phyloP scores from a whole-genome alignment of 1,284 basidiomycete species.

The Lentinula novae-zelandiae region DNA sequence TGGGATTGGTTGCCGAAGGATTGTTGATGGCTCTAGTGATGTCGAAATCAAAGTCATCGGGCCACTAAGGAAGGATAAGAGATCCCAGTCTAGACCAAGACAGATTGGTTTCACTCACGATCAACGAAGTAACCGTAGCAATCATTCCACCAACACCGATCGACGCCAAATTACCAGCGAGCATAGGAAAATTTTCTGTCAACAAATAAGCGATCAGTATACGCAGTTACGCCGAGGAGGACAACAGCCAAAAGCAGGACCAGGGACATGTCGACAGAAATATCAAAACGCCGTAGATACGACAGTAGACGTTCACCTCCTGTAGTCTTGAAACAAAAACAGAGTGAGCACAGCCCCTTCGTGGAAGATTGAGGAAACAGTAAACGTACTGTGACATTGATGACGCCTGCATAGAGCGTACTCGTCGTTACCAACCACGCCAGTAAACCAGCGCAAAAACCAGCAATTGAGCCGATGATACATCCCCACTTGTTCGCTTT shows the following conservation, averaged over 20 bases:
- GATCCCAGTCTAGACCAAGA: background rate
- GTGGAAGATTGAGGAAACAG: background rate
- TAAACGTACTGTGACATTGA: constrained; percentile 65
- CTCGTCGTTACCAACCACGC: constrained; percentile 86
- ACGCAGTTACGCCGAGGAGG: background rate
- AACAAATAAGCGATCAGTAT: background rate
- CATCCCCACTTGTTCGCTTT: constrained; percentile 85
- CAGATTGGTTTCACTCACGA: constrained; percentile 37
- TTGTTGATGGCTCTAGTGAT: constrained; percentile 74
- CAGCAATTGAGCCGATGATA: constrained; percentile 66
- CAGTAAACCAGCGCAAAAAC: constrained; percentile 69
- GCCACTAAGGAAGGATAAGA: constrained; percentile 47
- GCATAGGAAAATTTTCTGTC: constrained; percentile 38
- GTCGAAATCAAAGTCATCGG: constrained; percentile 79
- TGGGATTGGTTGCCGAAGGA: constrained; percentile 18
- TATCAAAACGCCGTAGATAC: background rate
- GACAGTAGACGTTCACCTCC: constrained; percentile 33
- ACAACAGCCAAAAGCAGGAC: background rate
- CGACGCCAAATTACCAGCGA: constrained; percentile 85
- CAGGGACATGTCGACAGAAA: constrained; percentile 1
- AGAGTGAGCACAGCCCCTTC: background rate
- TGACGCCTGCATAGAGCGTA: constrained; percentile 60
- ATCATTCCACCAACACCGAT: constrained; percentile 82
- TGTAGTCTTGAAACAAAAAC: constrained; percentile 35
- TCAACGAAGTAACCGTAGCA: constrained; percentile 56